Base-by-base conservation (phyloP, 495 filamentous ascomycete species). In the Lophiostoma macrostomum region DNA sequence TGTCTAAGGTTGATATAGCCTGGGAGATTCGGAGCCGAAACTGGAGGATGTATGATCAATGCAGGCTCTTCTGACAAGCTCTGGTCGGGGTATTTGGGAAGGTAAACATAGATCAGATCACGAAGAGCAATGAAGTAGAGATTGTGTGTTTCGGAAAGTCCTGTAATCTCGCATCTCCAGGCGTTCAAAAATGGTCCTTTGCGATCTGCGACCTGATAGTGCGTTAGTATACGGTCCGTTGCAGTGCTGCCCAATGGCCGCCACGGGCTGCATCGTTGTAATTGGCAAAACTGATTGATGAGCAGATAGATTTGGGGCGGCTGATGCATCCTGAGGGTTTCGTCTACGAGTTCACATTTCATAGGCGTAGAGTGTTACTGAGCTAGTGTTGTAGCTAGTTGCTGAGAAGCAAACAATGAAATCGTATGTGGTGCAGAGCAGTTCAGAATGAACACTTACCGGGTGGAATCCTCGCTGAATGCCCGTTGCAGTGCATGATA, bases 81-180 rank as follows among this genome's bases (percentile, higher is more conserved):
- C 60, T 91, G 85, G 4, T 78, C 74, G 6, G 85, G 79, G 49
- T 80, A 86, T 19, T 68, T 71, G 0, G 91, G 91, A 29, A 79
- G 72, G 69, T 83, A 93, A 46, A 94, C 79, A 57, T 88, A 77
- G 7, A 98, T 85, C 35, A 80, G 71, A 34, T 83, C 76, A 22
- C 70, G 64, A 56, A 83, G 86, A n/a, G 89, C 91, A 7, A 83
- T 76, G 61, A 96, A 91, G 46, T 89, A 83, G 24, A 95, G 73
- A 53, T 86, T 84, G 16, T 75, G 73, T 20, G 71, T 68, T 23
- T 62, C 41, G 1, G 62, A 61, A 3, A 65, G 47, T 5, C 53
- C 62, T 14, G 61, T 64, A 12, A 58, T 34, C 12, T 58, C 49
- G 34, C 47, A 52, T 41, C 55, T 20, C 55, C 55, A 52, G 5